phyloP scores from a whole-genome alignment of 164 flowering plant genomes.

The Cinnamomum chago region DNA sequence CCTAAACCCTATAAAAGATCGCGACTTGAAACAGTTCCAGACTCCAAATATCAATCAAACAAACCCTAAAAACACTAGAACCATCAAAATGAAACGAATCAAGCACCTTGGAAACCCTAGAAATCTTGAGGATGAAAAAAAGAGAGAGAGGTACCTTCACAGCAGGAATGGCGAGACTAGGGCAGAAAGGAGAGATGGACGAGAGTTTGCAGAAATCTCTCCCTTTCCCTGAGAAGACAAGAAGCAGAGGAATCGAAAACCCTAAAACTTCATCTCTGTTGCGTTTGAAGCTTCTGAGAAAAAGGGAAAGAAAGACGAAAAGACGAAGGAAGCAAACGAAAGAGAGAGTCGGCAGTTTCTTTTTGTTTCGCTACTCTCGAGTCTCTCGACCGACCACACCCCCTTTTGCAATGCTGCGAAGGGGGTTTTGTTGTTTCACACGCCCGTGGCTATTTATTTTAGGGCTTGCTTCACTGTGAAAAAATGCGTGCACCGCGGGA shows the following conservation, averaged over 20 bases:
- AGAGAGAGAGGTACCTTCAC: not conserved
- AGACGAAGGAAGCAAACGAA: too few relatives aligned
- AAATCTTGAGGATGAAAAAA: not conserved
- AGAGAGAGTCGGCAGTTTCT: too few relatives aligned
- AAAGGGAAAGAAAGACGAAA: too few relatives aligned
- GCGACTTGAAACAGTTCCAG: not conserved
- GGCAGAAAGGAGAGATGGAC: not conserved
- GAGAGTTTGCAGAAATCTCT: not conserved
- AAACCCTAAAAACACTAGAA: not conserved
- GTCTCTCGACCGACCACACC: too few relatives aligned
- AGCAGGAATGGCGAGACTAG: not conserved
- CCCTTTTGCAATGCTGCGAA: too few relatives aligned
- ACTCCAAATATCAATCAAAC: not conserved
- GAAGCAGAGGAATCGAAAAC: not conserved
- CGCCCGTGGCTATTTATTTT: too few relatives aligned
- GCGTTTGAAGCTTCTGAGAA: too few relatives aligned
- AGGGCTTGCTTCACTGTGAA: too few relatives aligned
- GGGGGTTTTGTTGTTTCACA: too few relatives aligned
- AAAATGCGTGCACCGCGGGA: too few relatives aligned
- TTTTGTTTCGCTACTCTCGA: too few relatives aligned
- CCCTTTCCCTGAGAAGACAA: not conserved
- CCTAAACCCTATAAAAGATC: too few relatives aligned
- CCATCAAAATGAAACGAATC: not conserved
- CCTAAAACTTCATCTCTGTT: not conserved
- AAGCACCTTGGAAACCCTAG: not conserved